Evolutionary conservation across 202 grass and related monocot species (phyloP).

Genomic region (Brachypodium distachyon): DNA sequence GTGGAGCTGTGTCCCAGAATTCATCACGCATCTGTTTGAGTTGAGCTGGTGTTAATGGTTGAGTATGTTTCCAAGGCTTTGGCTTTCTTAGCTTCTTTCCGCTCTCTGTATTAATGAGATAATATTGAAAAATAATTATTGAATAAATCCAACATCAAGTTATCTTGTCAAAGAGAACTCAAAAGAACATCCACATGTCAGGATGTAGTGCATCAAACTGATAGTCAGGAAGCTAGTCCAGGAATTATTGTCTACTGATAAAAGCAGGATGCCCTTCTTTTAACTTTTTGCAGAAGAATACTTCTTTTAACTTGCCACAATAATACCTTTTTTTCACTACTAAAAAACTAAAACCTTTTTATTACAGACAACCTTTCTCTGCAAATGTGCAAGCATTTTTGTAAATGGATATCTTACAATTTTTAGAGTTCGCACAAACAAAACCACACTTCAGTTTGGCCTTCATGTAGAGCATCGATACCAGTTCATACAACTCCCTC

Average conservation of each 20-base stretch:
- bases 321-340: neutral
- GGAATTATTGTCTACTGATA: neutral
- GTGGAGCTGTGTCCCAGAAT: conserved; percentile 96
- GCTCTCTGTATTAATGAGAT: conserved; percentile 48
- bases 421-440: neutral
- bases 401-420: neutral
- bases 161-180: neutral
- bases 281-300: no score
- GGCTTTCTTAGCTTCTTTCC: conserved; percentile 78
- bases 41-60: conserved; percentile 49
- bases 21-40: conserved; percentile 85
- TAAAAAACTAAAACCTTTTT: no score
- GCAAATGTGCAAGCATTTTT: neutral
- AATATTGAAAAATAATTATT: neutral
- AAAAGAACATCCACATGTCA: neutral
- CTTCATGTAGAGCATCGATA: neutral
- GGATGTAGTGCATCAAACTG: neutral
- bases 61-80: conserved; percentile 87
- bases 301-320: neutral
- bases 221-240: neutral
- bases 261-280: neutral
- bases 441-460: neutral
- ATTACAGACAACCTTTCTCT: neutral
- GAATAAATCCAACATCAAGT: neutral
- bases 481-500: neutral